Evolutionary conservation across 495 filamentous ascomycete species (phyloP), one percentile per base, ranked within the genome.

Genomic region (Tirmania nivea): DNA sequence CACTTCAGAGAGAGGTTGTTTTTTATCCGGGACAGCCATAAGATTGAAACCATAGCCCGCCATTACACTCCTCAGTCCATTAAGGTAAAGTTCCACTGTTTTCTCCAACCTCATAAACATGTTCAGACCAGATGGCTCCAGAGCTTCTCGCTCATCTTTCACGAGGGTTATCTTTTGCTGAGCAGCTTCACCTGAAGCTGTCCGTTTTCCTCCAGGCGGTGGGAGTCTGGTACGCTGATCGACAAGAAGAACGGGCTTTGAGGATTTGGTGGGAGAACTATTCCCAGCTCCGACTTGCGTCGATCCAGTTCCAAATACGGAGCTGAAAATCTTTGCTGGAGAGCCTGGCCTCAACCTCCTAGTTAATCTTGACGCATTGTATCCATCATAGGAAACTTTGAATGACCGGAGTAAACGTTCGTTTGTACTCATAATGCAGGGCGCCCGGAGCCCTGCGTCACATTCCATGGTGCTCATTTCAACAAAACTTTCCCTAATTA

Each of bases 251-350:
- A 45, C 39, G 39, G 39, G 63, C 52, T 69, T 71, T n/a, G 65
- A 55, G 8, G 55, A 55, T n/a, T 50, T 59, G 21, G 59, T 50
- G 19, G 58, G 42, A 25, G 53, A 55, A 37, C 50, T 55, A 19
- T 51, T 60, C 37, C 56, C 45, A 1, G 64, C 57, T 0, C 66
- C 63, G 12, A 59, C 45, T 49, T 55, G 64, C 58, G 54, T 57
- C 3, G 48, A 31, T n/a, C 42, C 42, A 47, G 14, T 75, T 49
- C 77, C 76, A 34, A 94, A 70, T 51, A 97, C 74, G 58, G 75
- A 90, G 0, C 87, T 90, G 25, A 97, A 73, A 60, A 95, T 68
- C 66, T 96, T 97, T 36, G 89, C 84, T 0, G 90, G 89, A 10
- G 87, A 94, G 10, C 79, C 75, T 10, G 83, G 79, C 19, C 86